A percentile compares a stretch with the other conserved stretches of the same genome.
Conservation (phyloP, 164 flowering plant species). For the Tetrastigma voinierianum region DNA sequence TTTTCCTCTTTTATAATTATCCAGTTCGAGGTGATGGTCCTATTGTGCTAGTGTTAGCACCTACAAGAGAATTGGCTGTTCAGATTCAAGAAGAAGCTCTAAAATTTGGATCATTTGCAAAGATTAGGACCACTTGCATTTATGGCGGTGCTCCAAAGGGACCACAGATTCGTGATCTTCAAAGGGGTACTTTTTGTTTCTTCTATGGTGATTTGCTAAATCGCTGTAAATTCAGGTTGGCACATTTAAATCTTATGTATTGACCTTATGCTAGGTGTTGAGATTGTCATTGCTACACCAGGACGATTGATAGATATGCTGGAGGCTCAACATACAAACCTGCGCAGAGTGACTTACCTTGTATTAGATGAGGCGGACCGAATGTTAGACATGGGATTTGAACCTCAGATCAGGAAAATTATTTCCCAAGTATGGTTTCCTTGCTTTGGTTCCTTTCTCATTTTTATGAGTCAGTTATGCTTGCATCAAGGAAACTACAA, state of each 20-base stretch:
- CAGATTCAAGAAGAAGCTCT: constrained; percentile 88
- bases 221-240: neutral
- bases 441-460: neutral
- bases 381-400: constrained; percentile 99
- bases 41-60: constrained; percentile 79
- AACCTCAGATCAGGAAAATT: constrained; percentile 94
- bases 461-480: neutral
- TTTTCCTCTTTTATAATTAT: neutral
- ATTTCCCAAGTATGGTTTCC: constrained; percentile 57
- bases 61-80: constrained; percentile 94
- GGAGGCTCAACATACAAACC: constrained; percentile 84
- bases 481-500: too few species aligned
- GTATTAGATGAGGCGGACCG: constrained; percentile 98
- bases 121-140: constrained; percentile 74
- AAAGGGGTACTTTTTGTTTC: constrained; percentile 46
- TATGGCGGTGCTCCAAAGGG: constrained; percentile 99
- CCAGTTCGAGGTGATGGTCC: constrained; percentile 91
- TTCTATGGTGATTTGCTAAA: neutral
- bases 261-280: constrained; percentile 61
- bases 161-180: constrained; percentile 95
- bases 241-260: neutral
- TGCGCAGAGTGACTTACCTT: constrained; percentile 91
- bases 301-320: constrained; percentile 95
- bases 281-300: constrained; percentile 95
- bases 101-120: constrained; percentile 70